Percentiles rank a stretch among this genome's conserved stretches.
Conservation (phyloP, 148 eudicot genomes). For the Amaranthus palmeri region DNA sequence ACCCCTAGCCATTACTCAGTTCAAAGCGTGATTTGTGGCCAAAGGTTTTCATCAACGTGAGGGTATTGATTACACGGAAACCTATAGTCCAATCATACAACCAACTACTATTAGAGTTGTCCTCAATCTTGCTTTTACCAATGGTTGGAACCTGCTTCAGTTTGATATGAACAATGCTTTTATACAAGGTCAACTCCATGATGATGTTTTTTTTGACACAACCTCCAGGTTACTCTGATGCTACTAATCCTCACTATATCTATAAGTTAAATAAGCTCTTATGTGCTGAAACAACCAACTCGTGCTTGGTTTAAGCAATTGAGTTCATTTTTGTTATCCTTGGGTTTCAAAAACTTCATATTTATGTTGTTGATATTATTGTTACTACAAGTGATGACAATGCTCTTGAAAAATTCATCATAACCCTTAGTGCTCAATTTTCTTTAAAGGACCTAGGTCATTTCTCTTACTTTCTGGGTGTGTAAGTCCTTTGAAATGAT, state of each 20-base stretch:
- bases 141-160: neutral
- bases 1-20: neutral
- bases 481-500: neutral
- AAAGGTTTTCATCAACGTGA: neutral
- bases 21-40: neutral
- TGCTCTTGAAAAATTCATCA: neutral
- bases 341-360: neutral
- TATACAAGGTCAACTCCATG: neutral
- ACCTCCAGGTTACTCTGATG: neutral
- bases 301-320: constrained; percentile 1
- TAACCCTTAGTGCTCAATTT: neutral
- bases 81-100: neutral
- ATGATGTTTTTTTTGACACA: neutral
- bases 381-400: neutral
- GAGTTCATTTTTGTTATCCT: neutral
- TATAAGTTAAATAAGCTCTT: neutral
- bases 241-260: neutral
- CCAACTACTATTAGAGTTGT: neutral
- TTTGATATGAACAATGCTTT: constrained; percentile 4
- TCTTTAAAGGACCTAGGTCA: neutral
- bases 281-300: constrained; percentile 2
- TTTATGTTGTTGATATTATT: constrained; percentile 3
- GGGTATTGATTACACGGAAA: neutral
- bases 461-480: constrained; percentile 6
- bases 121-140: neutral